Evolutionary conservation across 2,329 filamentous ascomycete species (phyloP).

Genomic region (Trichoderma sp.): DNA sequence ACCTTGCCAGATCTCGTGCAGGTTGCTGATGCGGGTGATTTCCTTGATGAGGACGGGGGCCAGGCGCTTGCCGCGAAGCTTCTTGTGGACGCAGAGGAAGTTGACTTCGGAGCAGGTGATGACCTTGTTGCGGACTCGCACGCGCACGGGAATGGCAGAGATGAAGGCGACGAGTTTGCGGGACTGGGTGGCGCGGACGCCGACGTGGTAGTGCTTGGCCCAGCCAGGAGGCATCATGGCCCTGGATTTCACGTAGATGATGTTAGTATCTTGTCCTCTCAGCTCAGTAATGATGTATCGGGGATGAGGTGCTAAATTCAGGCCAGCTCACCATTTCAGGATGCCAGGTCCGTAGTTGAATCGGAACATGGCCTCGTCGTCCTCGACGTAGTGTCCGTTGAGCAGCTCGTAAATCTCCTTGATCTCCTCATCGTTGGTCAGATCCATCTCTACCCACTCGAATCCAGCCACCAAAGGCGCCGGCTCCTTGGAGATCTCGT

Average conservation of each 20-base stretch:
- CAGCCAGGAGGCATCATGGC: conserved; percentile 92
- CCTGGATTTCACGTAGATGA: conserved; percentile 46
- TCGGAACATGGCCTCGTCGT: conserved; percentile 93
- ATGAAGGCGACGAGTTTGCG: conserved; percentile 93
- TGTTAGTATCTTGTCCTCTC: background rate
- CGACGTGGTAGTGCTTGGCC: conserved; percentile 92
- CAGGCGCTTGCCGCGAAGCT: conserved; percentile 87
- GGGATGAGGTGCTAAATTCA: background rate
- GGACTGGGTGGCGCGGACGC: conserved; percentile 80
- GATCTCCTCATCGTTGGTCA: conserved; percentile 73
- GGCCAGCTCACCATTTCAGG: conserved; percentile 70
- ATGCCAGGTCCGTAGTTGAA: conserved; percentile 94
- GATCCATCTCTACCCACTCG: conserved; percentile 90
- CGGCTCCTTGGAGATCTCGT: conserved; percentile 75
- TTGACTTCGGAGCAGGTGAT: conserved; percentile 90
- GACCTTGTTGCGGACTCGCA: conserved; percentile 74
- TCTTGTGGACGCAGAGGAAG: conserved; percentile 98
- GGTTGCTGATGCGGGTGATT: conserved; percentile 87
- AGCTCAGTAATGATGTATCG: background rate
- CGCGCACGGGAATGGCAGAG: conserved; percentile 81
- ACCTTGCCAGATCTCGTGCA: conserved; percentile 85
- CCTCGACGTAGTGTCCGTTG: conserved; percentile 94
- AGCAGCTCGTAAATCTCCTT: conserved; percentile 90
- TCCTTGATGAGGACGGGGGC: conserved; percentile 96
- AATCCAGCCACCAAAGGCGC: conserved; percentile 76